phyloP scores from a whole-genome alignment of 2,329 filamentous ascomycete species.

The Conoideocrella luteorostrata region DNA sequence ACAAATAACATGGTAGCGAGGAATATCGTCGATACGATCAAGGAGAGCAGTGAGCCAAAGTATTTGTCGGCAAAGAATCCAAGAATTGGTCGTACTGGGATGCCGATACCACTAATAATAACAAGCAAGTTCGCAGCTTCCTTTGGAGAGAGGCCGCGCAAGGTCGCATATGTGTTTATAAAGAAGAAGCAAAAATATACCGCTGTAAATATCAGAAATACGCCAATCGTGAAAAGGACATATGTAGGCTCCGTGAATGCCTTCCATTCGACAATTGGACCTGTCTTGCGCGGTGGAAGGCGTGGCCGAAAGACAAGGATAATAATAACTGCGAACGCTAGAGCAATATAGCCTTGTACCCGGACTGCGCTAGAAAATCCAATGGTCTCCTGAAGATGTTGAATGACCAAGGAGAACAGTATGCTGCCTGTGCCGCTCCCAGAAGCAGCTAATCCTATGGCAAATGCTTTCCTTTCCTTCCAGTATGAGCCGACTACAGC shows the following conservation, averaged over 20 bases:
- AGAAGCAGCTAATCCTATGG: conserved; percentile 53
- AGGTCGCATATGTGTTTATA: conserved; percentile 38
- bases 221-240: conserved; percentile 41
- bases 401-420: conserved; percentile 50
- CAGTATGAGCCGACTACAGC: conserved; percentile 60
- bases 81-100: conserved; percentile 46
- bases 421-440: conserved; percentile 52
- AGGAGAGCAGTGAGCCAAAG: conserved; percentile 49
- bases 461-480: conserved; percentile 46
- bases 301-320: conserved; percentile 36
- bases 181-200: conserved; percentile 34
- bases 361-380: conserved; percentile 61
- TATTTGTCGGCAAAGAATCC: conserved; percentile 45
- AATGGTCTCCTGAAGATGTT: conserved; percentile 48
- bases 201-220: conserved; percentile 38
- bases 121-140: conserved; percentile 50
- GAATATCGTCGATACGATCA: conserved; percentile 40
- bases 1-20: conserved; percentile 43
- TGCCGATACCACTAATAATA: conserved; percentile 49
- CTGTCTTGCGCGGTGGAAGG: conserved; percentile 41
- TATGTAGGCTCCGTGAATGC: conserved; percentile 54
- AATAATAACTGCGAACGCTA: conserved; percentile 36
- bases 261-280: conserved; percentile 46
- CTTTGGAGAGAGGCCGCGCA: conserved; percentile 38
- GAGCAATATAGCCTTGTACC: conserved; percentile 56